Percentiles rank a stretch among this genome's conserved stretches.
These are phyloP conservation scores for Physaria fendleri DNA, from an alignment of 345 rosid species.

Conservation along the genomic window DNA sequence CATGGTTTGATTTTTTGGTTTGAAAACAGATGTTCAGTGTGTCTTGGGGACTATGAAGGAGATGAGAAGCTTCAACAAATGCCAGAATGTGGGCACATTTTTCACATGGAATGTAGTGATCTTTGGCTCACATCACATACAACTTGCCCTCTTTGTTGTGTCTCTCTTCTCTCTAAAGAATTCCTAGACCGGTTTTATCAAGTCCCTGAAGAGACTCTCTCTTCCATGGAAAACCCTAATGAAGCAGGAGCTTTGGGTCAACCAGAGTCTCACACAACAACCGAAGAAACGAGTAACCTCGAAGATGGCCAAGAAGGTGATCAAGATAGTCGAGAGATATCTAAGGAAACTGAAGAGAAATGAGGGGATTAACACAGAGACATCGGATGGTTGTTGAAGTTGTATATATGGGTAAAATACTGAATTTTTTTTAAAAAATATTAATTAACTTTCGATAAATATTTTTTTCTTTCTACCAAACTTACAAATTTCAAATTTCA, in stretches of 20 bases:
- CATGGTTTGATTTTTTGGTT: constrained; percentile 43
- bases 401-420: no score
- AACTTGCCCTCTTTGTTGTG: constrained; percentile 84
- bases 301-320: constrained; percentile 10
- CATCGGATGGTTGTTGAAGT: constrained; percentile 17
- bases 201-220: not conserved
- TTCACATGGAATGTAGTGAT: constrained; percentile 85
- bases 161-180: constrained; percentile 41
- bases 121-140: constrained; percentile 66
- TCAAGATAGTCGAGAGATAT: not conserved
- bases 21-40: constrained; percentile 72
- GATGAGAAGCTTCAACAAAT: constrained; percentile 79
- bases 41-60: constrained; percentile 70
- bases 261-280: not conserved
- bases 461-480: no score
- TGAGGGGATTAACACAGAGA: not conserved
- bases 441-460: no score
- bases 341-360: constrained; percentile 4
- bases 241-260: constrained; percentile 11
- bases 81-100: constrained; percentile 72
- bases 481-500: no score
- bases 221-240: constrained; percentile 1
- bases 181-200: constrained; percentile 2
- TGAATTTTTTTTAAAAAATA: no score
- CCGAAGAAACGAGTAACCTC: not conserved